Base-by-base conservation (phyloP, 257 asterid genomes). In the Salvia hispanica region DNA sequence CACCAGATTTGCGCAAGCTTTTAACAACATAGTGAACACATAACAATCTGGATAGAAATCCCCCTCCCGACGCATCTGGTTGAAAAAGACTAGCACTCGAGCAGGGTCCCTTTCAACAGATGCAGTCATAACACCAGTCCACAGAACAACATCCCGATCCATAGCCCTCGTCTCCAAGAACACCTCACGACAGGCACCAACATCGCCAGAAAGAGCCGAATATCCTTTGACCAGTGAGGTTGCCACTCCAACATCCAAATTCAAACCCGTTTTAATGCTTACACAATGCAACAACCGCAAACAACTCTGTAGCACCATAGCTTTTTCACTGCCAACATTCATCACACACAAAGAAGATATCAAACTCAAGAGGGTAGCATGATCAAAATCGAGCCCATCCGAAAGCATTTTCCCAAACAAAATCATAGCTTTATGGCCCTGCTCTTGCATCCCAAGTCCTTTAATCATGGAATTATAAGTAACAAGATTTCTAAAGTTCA, bases 1-100 rank as follows among this genome's bases (percentile, higher is more conserved):
- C 72, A 86, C 88, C 58, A 89, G 64, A 71, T 85, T 85, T 12
- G 96, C 84, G 36, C 98, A 87, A 76, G 97, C 91, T 84, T 92
- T 92, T 50, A 87, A 57, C 42, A 88, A 72, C 54, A 81, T 65
- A 2, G 95, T 81, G 50, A 83, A 83, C 4, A 84, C 85, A 61
- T 84, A 82, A 63, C 80, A 71, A 75, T 92, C 98, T 6, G 84
- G 84, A 58, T 33, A 10, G 25, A 79, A 64, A 16, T 73, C 82
- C 62, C 79, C 88, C 47, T 79, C 86, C 40, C 65, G 46, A n/a
- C 73, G 83, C 83, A 86, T 79, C 84, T 77, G 86, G 43, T 80
- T 82, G 71, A 87, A 88, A 18, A 87, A 79, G 58, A 40, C 54
- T 45, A 90, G 62, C 67, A 88, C 85, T 69, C 67, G 78, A 39